Evolutionary conservation across 768 basidiomycete species (phyloP).

Genomic region (Scleroderma bovista): DNA sequence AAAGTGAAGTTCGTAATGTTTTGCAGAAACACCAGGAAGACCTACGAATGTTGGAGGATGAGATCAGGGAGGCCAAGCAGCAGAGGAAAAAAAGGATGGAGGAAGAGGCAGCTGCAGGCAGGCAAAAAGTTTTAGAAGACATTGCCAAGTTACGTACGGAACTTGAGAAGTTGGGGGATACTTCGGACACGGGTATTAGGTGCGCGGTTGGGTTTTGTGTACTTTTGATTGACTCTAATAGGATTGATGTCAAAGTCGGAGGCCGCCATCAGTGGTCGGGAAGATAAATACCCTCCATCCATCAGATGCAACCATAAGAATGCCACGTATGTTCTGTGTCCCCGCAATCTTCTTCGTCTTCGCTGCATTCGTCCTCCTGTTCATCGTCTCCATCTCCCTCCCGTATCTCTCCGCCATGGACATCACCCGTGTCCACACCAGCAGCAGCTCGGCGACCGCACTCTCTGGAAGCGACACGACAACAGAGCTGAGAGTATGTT

Average conservation of each 20-base stretch:
- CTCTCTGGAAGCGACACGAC: conserved; percentile 22
- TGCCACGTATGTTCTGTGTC: conserved; percentile 53
- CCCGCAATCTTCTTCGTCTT: conserved; percentile 54
- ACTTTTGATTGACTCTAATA: too few relatives aligned
- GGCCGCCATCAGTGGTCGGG: too few relatives aligned
- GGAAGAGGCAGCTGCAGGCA: background rate
- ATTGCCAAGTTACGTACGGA: background rate
- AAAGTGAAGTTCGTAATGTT: background rate
- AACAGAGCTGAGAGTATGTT: conserved; percentile 52
- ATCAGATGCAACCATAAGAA: conserved; percentile 17
- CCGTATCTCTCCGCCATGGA: conserved; percentile 66
- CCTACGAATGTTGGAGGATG: background rate
- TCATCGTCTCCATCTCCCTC: conserved; percentile 67
- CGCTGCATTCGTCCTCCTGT: conserved; percentile 57
- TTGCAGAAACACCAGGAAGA: background rate
- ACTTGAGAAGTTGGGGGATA: background rate
- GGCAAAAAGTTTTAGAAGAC: background rate
- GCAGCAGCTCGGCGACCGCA: conserved; percentile 19
- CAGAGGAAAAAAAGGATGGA: background rate
- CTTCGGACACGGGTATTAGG: too few relatives aligned
- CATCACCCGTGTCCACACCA: conserved; percentile 54
- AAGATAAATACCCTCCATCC: too few relatives aligned
- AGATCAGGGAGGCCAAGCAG: background rate
- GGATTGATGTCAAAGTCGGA: too few relatives aligned
- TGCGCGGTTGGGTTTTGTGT: too few relatives aligned